Evolutionary conservation across 495 filamentous ascomycete species (phyloP), one percentile per base, ranked within the genome.

Genomic region (Thozetella sp.): DNA sequence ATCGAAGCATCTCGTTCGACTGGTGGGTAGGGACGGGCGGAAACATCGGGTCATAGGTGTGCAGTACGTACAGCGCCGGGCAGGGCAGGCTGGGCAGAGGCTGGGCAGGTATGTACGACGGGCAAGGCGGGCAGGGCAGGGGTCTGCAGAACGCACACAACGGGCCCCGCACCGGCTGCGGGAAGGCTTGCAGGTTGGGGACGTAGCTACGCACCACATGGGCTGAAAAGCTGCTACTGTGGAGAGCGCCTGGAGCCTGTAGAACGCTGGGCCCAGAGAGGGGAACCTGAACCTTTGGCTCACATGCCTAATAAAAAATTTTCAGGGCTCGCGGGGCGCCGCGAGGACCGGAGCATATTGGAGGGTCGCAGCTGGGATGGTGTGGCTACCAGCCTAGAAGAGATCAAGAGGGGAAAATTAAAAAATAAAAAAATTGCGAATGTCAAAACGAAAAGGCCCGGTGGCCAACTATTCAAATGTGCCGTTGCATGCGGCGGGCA

Each of bases 261-360:
- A 48, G n/a, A n/a, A n/a, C n/a, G n/a, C n/a, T n/a, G n/a, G n/a
- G 20, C 43, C 20, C 11, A 10, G n/a, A 10, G 43, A 48, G 43
- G 30, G 30, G 30, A 15, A 37, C 6, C 54, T 40, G 57, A n/a
- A n/a, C 59, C 59, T 55, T 23, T 55, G 63, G 65, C 60, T 68
- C 67, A 69, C 68, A 71, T 67, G 70, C 61, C 58, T 54, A 64
- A 54, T 63, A 50, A 63, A 63, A n/a, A 60, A 55, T 65, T 65
- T 66, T 58, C 37, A 55, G 43, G 43, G 19, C 52, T 37, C 50
- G 45, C 48, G n/a, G n/a, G n/a, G n/a, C n/a, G 66, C 25, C 62
- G 67, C 69, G 58, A 64, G 27, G 25, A 51, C 20, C 43, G 43
- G 43, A 48, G 43, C 43, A 48, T 37, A 15, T 48, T 48, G 6